Evolutionary conservation across 495 filamentous ascomycete species (phyloP), one percentile per base, ranked within the genome.

Genomic region (Bacidia rubella): DNA sequence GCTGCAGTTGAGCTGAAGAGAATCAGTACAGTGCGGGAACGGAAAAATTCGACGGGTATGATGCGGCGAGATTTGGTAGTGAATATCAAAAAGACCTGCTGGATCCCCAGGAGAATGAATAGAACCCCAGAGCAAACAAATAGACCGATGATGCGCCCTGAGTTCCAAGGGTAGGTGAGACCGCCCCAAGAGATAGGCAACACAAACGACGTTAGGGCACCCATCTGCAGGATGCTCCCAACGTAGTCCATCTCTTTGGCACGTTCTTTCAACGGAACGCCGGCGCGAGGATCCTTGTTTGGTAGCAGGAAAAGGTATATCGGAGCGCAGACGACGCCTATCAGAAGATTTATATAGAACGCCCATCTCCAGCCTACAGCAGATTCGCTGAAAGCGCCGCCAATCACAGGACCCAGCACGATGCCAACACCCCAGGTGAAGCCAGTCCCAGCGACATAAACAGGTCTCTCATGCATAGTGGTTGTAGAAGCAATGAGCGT

Each of bases 331-430:
- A 71, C 55, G 9, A 57, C 80, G 20, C 71, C 76, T 17, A 84
- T 65, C 11, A 85, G 54, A n/a, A 80, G 68, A 56, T 84, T 86
- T 63, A 87, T 78, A 64, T 83, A 87, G 58, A 86, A 86, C 23
- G 77, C 76, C 77, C 75, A 78, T 54, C 73, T 54, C 73, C 73
- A 74, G 1, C 60, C 64, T 0, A 63, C 66, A 11, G 29, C 12
- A 25, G 54, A 58, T 15, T 59, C 54, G 9, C 60, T 55, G 47
- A 72, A 71, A 1, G 57, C 66, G 10, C 68, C 70, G 1, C 68
- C 48, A 38, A 51, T 27, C 12, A 51, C 32, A 17, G 78, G 74
- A n/a, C 79, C 79, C 0, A 77, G 58, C 5, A 77, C 68, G 2
- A 65, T 68, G 11, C 77, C 76, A 9, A 74, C 27, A 26, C 74